Percentiles rank a stretch among this genome's conserved stretches.
Conservation (phyloP, 1,284 basidiomycete genomes). For the Somion occarium region DNA sequence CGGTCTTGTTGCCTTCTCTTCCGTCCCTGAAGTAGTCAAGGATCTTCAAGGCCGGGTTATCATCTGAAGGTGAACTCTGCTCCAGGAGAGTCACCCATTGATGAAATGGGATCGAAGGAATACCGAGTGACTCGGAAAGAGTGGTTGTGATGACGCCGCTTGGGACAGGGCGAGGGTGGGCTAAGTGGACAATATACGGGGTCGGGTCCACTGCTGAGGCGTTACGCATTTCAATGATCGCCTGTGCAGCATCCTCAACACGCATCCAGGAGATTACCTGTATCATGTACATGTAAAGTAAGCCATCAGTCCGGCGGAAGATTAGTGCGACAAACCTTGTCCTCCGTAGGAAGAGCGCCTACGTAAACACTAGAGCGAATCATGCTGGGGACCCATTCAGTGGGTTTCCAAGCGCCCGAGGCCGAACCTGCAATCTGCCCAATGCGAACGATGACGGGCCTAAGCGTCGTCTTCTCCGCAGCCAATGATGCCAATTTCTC, state of each 20-base stretch:
- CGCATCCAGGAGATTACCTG: slow-evolving; percentile 19
- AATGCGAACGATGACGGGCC: slow-evolving; percentile 22
- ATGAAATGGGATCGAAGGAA: slow-evolving; percentile 23
- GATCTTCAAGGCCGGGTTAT: slow-evolving; percentile 28
- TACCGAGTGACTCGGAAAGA: slow-evolving; percentile 17
- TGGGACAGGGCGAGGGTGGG: slow-evolving; percentile 13
- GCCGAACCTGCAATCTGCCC: slow-evolving; percentile 25
- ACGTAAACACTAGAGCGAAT: slow-evolving; percentile 15
- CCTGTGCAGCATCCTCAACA: slow-evolving; percentile 14
- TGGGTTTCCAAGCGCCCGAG: slow-evolving; percentile 25
- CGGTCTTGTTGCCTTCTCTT: not conserved
- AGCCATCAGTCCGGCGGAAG: not conserved
- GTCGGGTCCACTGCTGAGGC: not conserved
- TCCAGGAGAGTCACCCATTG: slow-evolving; percentile 27
- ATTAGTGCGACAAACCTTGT: slow-evolving; percentile 9
- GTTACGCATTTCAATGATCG: slow-evolving; percentile 17
- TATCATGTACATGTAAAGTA: slow-evolving; percentile 23
- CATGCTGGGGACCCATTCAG: slow-evolving; percentile 27
- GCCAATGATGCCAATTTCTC: slow-evolving; percentile 25
- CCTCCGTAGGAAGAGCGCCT: slow-evolving; percentile 8
- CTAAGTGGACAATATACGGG: slow-evolving; percentile 12
- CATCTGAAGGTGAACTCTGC: slow-evolving; percentile 9
- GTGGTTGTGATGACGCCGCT: slow-evolving; percentile 10
- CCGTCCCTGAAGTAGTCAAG: slow-evolving; percentile 24
- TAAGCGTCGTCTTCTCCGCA: slow-evolving; percentile 17